Percentiles rank a stretch among this genome's conserved stretches.
phyloP scores from a whole-genome alignment of 345 rosid genomes.

The Camelina laxa region DNA sequence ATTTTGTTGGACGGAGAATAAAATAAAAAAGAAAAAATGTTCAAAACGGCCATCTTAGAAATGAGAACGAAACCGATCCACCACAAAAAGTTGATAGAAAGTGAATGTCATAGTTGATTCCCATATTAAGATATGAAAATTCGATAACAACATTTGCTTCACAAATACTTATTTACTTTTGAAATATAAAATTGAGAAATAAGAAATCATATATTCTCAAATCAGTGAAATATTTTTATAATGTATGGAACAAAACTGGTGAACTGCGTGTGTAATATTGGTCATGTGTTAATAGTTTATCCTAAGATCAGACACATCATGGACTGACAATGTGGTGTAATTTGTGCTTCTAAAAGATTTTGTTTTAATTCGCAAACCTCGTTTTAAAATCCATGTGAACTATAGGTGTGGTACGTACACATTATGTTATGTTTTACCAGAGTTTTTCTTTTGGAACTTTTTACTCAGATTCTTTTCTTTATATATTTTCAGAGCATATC shows the following conservation, averaged over 20 bases:
- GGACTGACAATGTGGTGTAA: neutral
- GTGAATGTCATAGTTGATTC: slow-evolving; percentile 36
- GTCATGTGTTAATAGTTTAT: neutral
- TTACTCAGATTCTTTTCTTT: neutral
- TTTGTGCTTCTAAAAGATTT: neutral
- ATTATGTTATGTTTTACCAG: neutral
- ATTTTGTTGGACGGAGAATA: slow-evolving; percentile 28
- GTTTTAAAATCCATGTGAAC: slow-evolving; percentile 10
- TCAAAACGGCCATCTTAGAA: slow-evolving; percentile 25
- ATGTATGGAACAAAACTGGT: slow-evolving; percentile 6
- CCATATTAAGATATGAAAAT: slow-evolving; percentile 27
- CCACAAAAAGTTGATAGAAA: slow-evolving; percentile 36
- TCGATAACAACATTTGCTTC: slow-evolving; percentile 36
- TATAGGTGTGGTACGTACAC: neutral
- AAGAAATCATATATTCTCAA: slow-evolving; percentile 26
- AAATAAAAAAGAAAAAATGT: neutral
- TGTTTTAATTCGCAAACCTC: neutral
- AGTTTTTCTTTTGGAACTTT: neutral
- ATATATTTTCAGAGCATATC: neutral
- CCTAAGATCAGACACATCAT: neutral
- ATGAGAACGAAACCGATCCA: slow-evolving; percentile 41
- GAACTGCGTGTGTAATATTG: slow-evolving; percentile 3
- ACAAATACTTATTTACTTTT: slow-evolving; percentile 24
- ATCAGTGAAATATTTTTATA: slow-evolving; percentile 14
- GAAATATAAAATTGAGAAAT: slow-evolving; percentile 10